phyloP scores from a whole-genome alignment of 208 protist species.

The Acanthamoeba lugdunensis region DNA sequence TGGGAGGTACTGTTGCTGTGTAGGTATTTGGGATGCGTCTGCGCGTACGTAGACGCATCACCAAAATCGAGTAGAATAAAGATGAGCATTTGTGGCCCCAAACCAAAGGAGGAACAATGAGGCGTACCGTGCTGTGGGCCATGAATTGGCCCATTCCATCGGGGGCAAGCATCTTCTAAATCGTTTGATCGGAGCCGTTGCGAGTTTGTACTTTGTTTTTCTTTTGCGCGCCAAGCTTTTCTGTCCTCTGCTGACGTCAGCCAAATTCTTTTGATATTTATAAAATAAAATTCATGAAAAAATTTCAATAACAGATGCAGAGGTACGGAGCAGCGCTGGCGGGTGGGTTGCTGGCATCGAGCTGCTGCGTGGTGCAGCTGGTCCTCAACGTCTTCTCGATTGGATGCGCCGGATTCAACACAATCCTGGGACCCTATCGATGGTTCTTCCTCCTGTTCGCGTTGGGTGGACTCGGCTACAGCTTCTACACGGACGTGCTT shows the following conservation, averaged over 20 bases:
- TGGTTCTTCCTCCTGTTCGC: not conserved
- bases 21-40: slow-evolving; percentile 61
- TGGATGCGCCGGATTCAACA: slow-evolving; percentile 15
- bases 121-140: slow-evolving; percentile 23
- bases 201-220: not conserved
- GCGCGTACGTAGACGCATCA: no score
- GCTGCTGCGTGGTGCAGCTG: slow-evolving; percentile 32
- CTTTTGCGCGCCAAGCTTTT: not conserved
- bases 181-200: not conserved
- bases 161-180: not conserved
- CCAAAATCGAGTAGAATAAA: not conserved
- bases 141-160: not conserved
- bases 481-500: slow-evolving; percentile 15
- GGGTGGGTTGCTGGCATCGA: slow-evolving; percentile 10
- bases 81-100: slow-evolving; percentile 75
- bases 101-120: not conserved
- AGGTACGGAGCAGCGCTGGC: not conserved
- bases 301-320: not conserved
- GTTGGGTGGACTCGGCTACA: not conserved
- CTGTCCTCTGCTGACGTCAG: no score
- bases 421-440: not conserved
- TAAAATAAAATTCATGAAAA: no score
- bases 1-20: slow-evolving; percentile 60
- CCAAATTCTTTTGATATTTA: not conserved
- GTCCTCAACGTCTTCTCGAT: not conserved